Evolutionary conservation across 805 yeast genomes (phyloP).

Genomic region (Candida ovalis): DNA sequence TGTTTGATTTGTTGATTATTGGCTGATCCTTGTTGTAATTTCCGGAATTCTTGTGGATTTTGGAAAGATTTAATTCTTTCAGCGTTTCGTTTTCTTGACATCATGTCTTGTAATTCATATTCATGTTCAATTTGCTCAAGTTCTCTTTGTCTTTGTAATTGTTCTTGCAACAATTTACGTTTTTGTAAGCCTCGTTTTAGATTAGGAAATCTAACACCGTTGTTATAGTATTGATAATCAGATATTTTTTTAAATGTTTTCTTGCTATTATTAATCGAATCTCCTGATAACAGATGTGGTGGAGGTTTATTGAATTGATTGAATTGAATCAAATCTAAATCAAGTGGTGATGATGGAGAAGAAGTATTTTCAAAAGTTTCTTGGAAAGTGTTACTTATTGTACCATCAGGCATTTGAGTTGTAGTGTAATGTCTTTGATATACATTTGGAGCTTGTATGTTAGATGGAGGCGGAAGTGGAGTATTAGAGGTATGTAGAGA

Average conservation of each 20-base stretch:
- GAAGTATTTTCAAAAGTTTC: not conserved
- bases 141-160: not conserved
- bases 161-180: not conserved
- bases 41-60: no score
- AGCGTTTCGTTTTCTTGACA: no score
- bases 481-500: no score
- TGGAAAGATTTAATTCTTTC: no score
- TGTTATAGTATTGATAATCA: conserved; percentile 19
- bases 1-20: no score
- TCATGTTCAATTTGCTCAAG: not conserved
- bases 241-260: conserved; percentile 2
- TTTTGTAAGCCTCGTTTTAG: conserved; percentile 12
- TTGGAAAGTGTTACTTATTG: not conserved
- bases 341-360: not conserved
- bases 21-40: no score
- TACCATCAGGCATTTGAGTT: not conserved
- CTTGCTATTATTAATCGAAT: not conserved
- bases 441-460: not conserved
- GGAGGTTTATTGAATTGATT: not conserved
- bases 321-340: no score
- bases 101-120: no score
- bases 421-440: not conserved
- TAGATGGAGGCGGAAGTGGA: not conserved
- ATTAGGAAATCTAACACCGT: conserved; percentile 17
- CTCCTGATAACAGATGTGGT: not conserved